phyloP scores from a whole-genome alignment of 768 basidiomycete genomes.

The Botryobasidium botryosum region DNA sequence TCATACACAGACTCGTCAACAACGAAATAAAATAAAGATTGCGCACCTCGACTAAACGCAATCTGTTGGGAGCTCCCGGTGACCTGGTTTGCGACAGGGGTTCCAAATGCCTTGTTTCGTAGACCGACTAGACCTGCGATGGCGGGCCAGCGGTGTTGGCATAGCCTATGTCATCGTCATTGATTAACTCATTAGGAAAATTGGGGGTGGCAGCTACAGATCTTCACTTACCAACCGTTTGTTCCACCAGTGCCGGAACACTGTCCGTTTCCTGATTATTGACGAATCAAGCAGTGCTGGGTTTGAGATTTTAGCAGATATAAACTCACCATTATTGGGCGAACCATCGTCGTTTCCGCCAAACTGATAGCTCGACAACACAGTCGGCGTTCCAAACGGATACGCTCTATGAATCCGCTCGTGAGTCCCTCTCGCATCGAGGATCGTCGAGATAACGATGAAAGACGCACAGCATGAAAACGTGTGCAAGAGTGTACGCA shows the following conservation, averaged over 20 bases:
- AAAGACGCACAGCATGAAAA: constrained; percentile 34
- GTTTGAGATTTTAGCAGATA: neutral
- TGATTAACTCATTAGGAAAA: neutral
- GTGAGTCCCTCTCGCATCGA: neutral
- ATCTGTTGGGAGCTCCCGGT: constrained; percentile 41
- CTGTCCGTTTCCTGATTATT: constrained; percentile 4
- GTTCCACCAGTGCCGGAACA: constrained; percentile 8
- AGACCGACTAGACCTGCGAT: constrained; percentile 13
- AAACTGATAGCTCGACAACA: constrained; percentile 40
- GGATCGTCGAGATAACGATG: neutral
- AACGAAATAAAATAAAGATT: neutral
- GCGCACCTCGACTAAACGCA: constrained; percentile 44
- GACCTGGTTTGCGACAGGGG: constrained; percentile 38
- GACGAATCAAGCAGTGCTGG: neutral
- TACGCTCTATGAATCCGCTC: constrained; percentile 27
- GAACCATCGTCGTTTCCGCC: constrained; percentile 32
- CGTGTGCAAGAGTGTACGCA: constrained; percentile 38
- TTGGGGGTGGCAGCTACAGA: too few relatives aligned
- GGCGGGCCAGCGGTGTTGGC: constrained; percentile 14
- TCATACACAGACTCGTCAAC: neutral
- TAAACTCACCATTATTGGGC: constrained; percentile 34
- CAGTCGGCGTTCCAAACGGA: constrained; percentile 45
- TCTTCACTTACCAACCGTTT: too few relatives aligned
- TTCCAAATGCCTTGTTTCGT: constrained; percentile 6
- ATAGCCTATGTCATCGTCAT: neutral